phyloP scores from a whole-genome alignment of 805 yeast genomes.

The Saturnispora halmiae region DNA sequence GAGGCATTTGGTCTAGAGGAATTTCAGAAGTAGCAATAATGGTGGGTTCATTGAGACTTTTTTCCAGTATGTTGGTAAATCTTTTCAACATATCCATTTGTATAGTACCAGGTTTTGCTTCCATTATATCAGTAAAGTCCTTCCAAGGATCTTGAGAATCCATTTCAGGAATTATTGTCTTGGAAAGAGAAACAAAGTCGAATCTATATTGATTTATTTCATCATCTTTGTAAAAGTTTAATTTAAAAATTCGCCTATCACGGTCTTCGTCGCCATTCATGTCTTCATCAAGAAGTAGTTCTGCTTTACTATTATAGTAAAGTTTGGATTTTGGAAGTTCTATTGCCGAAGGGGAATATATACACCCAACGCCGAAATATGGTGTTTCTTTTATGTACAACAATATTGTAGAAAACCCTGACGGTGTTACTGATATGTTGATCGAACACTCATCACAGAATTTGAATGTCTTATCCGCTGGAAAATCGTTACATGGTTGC shows the following conservation, averaged over 20 bases:
- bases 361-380: conserved; percentile 14
- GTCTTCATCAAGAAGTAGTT: conserved; percentile 14
- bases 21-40: conserved; percentile 16
- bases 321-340: conserved; percentile 12
- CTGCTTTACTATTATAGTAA: conserved; percentile 14
- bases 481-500: background rate
- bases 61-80: conserved; percentile 14
- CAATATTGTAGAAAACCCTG: conserved; percentile 14
- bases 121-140: conserved; percentile 11
- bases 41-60: conserved; percentile 22
- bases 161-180: conserved; percentile 11
- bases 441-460: conserved; percentile 14
- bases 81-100: conserved; percentile 13
- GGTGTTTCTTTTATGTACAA: conserved; percentile 13
- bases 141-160: conserved; percentile 20
- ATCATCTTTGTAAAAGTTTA: conserved; percentile 9
- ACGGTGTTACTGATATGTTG: conserved; percentile 10
- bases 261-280: conserved; percentile 6
- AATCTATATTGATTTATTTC: conserved; percentile 13
- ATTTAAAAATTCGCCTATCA: conserved; percentile 12
- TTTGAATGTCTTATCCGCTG: conserved; percentile 9
- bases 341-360: conserved; percentile 7
- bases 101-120: conserved; percentile 11
- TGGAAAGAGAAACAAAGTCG: conserved; percentile 11
- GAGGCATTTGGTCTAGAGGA: conserved; percentile 12